Evolutionary conservation across 164 flowering plant species (phyloP), one percentile per base, ranked within the genome.

Genomic region (Aristolochia contorta): DNA sequence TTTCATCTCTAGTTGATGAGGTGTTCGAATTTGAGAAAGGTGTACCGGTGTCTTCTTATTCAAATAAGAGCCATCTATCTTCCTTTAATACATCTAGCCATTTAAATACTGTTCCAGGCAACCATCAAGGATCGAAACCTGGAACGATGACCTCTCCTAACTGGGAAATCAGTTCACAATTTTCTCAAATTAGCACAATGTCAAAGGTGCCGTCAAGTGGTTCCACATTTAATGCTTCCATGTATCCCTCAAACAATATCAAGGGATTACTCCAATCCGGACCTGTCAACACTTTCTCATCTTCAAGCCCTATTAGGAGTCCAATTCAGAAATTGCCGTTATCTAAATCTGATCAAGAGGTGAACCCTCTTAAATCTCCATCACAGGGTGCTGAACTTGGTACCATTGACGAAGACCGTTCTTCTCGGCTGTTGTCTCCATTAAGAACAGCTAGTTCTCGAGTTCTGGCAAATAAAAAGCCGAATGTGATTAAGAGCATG

Each of bases 331-430:
- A 74, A 65, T 67, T 85, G 43, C 61, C 89, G 33, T 64, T 78
- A 62, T 89, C 97, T 54, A 94, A 91, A 70, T 89, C 97, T 68
- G 97, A 94, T 46, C 95, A 86, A 67, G 96, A 94, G 74, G 72
- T 91, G 64, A 59, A 85, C 72, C 79, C 95, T 62, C 81, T 84
- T 62, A 81, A 80, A 67, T 90, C 96, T 61, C 77, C 83, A n/a
- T 25, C 69, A 15, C 82, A 76, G 62, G 71, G 86, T 48, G 77
- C 63, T 66, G 97, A 84, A 56, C 65, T 70, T 58, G 70, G 81
- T 60, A 65, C 73, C 15, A 47, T 84, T 77, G 86, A 84, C 77
- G 91, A 89, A 62, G 87, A 77, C 58, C 68, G 78, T 52, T 60
- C 94, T 64, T 72, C 83, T 72, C 74, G 72, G 48, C 66, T 78